Percentiles rank a stretch among this genome's conserved stretches.
phyloP scores from a whole-genome alignment of 2,329 filamentous ascomycete species.

The Paradendryphiella salina region DNA sequence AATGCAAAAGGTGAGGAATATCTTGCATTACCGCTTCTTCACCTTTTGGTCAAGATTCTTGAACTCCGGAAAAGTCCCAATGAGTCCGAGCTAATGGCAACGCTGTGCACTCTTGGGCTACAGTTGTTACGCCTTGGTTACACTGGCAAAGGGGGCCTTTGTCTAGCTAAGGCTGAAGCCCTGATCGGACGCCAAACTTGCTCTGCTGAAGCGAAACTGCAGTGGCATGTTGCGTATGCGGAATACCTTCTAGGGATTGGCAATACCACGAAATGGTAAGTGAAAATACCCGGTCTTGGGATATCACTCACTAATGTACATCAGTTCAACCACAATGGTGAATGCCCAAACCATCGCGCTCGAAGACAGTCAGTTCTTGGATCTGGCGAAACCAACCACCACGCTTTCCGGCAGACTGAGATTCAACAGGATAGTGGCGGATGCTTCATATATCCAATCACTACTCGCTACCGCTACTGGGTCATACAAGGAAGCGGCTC shows the following conservation, averaged over 20 bases:
- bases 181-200: conserved; percentile 49
- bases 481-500: conserved; percentile 51
- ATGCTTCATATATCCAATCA: conserved; percentile 67
- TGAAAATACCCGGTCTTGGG: neutral
- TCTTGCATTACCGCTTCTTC: conserved; percentile 54
- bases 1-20: conserved; percentile 60
- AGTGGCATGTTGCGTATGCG: conserved; percentile 70
- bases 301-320: conserved; percentile 17
- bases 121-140: conserved; percentile 65
- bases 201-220: conserved; percentile 53
- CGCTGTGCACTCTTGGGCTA: conserved; percentile 54
- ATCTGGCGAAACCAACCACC: conserved; percentile 36
- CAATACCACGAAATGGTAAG: conserved; percentile 62
- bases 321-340: conserved; percentile 36
- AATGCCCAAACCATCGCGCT: conserved; percentile 36
- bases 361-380: conserved; percentile 34
- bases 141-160: conserved; percentile 59
- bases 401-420: conserved; percentile 42
- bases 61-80: conserved; percentile 50
- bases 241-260: conserved; percentile 74
- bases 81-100: conserved; percentile 48
- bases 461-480: conserved; percentile 64
- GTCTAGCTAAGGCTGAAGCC: conserved; percentile 62
- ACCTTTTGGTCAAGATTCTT: conserved; percentile 53
- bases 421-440: conserved; percentile 59